A percentile compares a stretch with the other conserved stretches of the same genome.
Evolutionary conservation across 1,284 basidiomycete genomes (phyloP).

Genomic region (Abortiporus biennis): DNA sequence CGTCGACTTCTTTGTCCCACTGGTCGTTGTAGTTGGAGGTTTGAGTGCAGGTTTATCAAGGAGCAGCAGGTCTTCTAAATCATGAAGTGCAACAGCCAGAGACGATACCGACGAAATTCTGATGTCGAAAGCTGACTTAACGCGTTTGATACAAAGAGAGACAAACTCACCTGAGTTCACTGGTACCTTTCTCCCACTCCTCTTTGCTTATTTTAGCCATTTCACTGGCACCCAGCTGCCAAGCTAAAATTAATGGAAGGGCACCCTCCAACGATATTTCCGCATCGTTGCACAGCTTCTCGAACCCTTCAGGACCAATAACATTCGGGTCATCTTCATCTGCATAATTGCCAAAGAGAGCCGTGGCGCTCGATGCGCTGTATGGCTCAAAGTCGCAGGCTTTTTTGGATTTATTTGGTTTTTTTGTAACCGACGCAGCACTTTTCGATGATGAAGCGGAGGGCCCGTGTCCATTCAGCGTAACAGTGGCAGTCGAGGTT

Average conservation of each 20-base stretch:
- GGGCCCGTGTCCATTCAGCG: too few species aligned
- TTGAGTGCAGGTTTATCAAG: conserved; percentile 33
- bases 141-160: background rate
- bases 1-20: conserved; percentile 23
- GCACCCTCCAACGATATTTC: conserved; percentile 64
- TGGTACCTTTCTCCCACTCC: conserved; percentile 63
- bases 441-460: conserved; percentile 5
- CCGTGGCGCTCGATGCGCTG: conserved; percentile 38
- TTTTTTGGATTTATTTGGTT: conserved; percentile 16
- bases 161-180: conserved; percentile 45
- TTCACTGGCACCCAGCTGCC: conserved; percentile 62
- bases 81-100: conserved; percentile 41
- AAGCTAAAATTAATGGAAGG: conserved; percentile 62
- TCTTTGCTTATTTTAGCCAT: conserved; percentile 61
- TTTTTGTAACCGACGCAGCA: background rate
- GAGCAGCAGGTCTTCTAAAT: conserved; percentile 60
- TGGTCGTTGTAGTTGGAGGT: conserved; percentile 23
- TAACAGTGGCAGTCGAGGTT: background rate
- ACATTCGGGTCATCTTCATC: conserved; percentile 50
- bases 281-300: conserved; percentile 57
- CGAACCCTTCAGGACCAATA: conserved; percentile 66
- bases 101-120: conserved; percentile 51
- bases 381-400: conserved; percentile 34
- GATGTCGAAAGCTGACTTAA: background rate
- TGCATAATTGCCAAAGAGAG: conserved; percentile 58